Conservation (phyloP, 148 eudicot genomes). For the Oxyria digyna region DNA sequence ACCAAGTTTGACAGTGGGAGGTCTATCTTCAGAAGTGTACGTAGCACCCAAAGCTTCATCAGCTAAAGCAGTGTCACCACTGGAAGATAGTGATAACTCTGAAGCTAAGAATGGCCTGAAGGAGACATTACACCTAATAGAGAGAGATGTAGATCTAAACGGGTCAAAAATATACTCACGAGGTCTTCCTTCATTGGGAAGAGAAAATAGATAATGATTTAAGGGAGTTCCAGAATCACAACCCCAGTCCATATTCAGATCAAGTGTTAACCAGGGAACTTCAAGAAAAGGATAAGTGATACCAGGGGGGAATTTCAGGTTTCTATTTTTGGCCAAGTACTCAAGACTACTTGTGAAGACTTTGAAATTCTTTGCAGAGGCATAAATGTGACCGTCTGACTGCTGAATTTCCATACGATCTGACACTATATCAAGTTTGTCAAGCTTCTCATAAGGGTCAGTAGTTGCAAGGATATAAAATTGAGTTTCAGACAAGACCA, state of each 20-base stretch:
- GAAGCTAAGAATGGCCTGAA: conserved; percentile 42
- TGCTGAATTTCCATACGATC: conserved; percentile 76
- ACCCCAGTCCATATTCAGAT: conserved; percentile 94
- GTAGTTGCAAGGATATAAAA: conserved; percentile 78
- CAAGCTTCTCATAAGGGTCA: conserved; percentile 79
- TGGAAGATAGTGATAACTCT: conserved; percentile 34
- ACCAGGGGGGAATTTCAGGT: conserved; percentile 48
- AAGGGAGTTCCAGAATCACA: conserved; percentile 90
- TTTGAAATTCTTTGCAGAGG: conserved; percentile 60
- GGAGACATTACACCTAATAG: conserved; percentile 61
- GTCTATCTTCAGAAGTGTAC: conserved; percentile 24
- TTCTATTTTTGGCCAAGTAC: conserved; percentile 50
- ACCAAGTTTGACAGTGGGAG: conserved; percentile 61
- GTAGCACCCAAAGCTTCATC: conserved; percentile 23
- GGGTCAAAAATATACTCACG: conserved; percentile 78
- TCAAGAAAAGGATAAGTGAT: conserved; percentile 51
- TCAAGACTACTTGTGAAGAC: conserved; percentile 87
- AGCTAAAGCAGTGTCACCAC: conserved; percentile 16
- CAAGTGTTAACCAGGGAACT: conserved; percentile 59
- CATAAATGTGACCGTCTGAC: conserved; percentile 82
- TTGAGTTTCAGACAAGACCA: conserved; percentile 62
- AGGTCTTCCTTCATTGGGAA: conserved; percentile 65
- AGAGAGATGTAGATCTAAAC: conserved; percentile 88
- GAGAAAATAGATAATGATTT: conserved; percentile 89
- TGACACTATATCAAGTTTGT: conserved; percentile 64